Base-by-base conservation (phyloP, 2,329 filamentous ascomycete species). In the Aphanoascus verrucosus region DNA sequence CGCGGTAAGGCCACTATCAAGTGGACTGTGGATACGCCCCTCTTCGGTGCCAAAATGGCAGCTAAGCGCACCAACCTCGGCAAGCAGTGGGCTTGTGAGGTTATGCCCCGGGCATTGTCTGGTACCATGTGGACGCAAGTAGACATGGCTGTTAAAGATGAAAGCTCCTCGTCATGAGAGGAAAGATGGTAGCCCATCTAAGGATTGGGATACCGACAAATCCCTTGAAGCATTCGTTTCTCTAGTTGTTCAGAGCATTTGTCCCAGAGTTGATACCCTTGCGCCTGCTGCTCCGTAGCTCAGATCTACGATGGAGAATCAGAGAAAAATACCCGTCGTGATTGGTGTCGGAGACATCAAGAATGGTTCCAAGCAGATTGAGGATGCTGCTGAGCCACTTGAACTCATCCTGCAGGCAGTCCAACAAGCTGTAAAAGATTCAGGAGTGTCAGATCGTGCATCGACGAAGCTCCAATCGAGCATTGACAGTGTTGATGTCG, bases 291-390 rank as follows among this genome's bases (percentile, higher is more conserved):
- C 17, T 35, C 31, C 34, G 7, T 3, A 47, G 31, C 8, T 2
- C 14, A 9, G 17, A 7, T 28, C n/a, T 7, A 23, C 23, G n/a
- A 51, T 51, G 49, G 49, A 35, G 6, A 23, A 35, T 2, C 40
- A 23, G 12, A 23, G 40, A 12, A 51, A 17, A 43, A 49, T 40
- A 20, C 82, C 82, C 0, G 67, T 85, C 28, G 74, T 85, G n/a
- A 73, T 85, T 49, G 82, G 81, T 31, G 77, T 84, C 0, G 80
- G 74, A 49, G 82, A 85, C 61, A 66, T 82, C 56, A 77, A 78
- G 55, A 84, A 84, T 62, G 73, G 74, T 44, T 77, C 77, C 3
- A 70, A 69, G 34, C 66, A 67, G 34, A 56, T 76, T 2, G 67
- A 74, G 55, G 73, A 80, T 63, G 79, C 79, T 4, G 69, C 76